Conservation (phyloP, 2,329 filamentous ascomycete genomes). For the Macrophomina pseudophaseolina region DNA sequence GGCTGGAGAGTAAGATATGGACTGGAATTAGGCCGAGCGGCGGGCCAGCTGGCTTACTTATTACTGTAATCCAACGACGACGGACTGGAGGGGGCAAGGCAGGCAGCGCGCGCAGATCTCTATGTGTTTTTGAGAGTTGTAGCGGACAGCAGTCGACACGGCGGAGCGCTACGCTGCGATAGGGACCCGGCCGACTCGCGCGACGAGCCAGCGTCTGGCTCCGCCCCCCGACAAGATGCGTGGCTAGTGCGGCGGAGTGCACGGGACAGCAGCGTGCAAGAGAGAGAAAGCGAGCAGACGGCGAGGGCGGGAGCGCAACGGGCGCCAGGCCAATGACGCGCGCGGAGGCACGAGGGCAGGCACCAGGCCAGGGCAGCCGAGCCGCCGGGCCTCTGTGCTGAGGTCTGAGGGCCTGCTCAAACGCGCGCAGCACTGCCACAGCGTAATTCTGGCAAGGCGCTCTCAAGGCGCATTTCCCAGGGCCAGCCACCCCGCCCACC, state of each 20-base stretch:
- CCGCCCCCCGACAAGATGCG: slow-evolving; percentile 12
- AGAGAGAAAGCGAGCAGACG: neutral
- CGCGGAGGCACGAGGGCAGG: neutral
- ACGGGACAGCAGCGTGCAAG: neutral
- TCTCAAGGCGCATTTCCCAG: slow-evolving; percentile 15
- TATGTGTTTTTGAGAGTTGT: neutral
- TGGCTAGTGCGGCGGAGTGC: slow-evolving; percentile 15
- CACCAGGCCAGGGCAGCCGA: neutral
- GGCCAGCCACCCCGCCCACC: neutral
- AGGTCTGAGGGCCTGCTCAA: slow-evolving; percentile 2
- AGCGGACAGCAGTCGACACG: too few species aligned
- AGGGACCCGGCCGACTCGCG: slow-evolving; percentile 9
- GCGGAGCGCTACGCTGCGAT: neutral
- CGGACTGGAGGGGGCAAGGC: neutral
- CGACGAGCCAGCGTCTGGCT: slow-evolving; percentile 1
- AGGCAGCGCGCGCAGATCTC: slow-evolving; percentile 13
- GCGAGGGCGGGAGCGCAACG: slow-evolving; percentile 2
- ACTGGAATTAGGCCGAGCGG: slow-evolving; percentile 21
- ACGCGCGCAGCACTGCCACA: slow-evolving; percentile 19
- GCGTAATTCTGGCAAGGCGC: slow-evolving; percentile 15
- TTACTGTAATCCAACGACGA: neutral
- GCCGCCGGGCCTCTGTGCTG: neutral
- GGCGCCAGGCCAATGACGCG: slow-evolving; percentile 4
- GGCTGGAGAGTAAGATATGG: slow-evolving; percentile 22
- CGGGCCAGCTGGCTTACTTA: slow-evolving; percentile 1